Evolutionary conservation across 768 basidiomycete genomes (phyloP), one percentile per base, ranked within the genome.

Genomic region (Piloderma croceum): DNA sequence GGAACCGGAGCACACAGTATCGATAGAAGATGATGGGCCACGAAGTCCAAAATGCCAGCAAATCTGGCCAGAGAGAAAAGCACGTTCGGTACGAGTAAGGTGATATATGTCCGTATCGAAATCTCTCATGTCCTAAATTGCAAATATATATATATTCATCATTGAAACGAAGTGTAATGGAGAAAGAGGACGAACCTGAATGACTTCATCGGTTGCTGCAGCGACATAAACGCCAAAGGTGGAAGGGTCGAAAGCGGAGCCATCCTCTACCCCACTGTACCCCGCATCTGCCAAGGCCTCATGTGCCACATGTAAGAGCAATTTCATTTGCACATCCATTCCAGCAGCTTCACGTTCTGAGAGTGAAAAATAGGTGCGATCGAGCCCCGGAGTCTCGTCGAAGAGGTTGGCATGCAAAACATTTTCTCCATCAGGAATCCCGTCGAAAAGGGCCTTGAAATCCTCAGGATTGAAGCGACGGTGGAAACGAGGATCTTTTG

Each of bases 1-100:
- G 4, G 82, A 82, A 4, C 82, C 81, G 6, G 83, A 87, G 54
- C 85, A 87, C 1, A 83, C 81, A 0, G 84, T 87, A 45, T 88
- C 81, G 24, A 83, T 60, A 1, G 82, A 81, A n/a, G 82, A 62
- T 0, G 84, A 85, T 1, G 84, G 83, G 0, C 85, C 85, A 25
- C 78, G 66, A 34, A 83, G 65, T 42, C 74, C 66, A 68, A 85
- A 76, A 4, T 73, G 76, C 47, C 83, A 78, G 1, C 83, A 82
- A 36, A 87, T 68, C 15, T 82, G 77, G 7, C 85, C 84, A 42
- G 79, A 81, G 34, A 84, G 59, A 54, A 85, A 85, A 20, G 82
- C n/a, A n/a, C n/a, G n/a, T n/a, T n/a, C n/a, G n/a, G n/a, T n/a
- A n/a, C n/a, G n/a, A n/a, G n/a, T n/a, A n/a, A n/a, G n/a, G n/a